Percentiles rank a stretch among this genome's conserved stretches.
phyloP scores from a whole-genome alignment of 1,284 basidiomycete genomes.

The Heimioporus retisporus region DNA sequence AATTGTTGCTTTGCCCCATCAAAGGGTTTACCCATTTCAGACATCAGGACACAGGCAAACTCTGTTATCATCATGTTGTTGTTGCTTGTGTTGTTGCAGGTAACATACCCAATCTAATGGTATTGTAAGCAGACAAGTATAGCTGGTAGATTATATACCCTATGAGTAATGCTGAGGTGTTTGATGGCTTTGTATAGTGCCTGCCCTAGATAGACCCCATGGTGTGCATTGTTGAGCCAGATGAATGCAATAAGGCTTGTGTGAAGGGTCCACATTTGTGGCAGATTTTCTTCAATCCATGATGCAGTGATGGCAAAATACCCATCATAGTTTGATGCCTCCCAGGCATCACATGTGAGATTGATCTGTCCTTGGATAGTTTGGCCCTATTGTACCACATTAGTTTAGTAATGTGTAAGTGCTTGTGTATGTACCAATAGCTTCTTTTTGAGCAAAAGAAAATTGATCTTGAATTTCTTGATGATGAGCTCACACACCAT shows the following conservation, averaged over 20 bases:
- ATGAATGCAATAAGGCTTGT: neutral
- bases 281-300: neutral
- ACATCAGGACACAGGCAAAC: no score
- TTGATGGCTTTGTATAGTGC: slow-evolving; percentile 13
- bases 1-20: no score
- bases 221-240: slow-evolving; percentile 6
- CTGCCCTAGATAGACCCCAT: slow-evolving; percentile 4
- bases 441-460: no score
- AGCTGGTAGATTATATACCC: no score
- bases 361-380: neutral
- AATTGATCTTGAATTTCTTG: no score
- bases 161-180: neutral
- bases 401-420: neutral
- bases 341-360: slow-evolving; percentile 1
- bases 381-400: slow-evolving; percentile 6
- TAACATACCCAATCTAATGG: no score
- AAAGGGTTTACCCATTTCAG: no score
- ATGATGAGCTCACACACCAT: no score
- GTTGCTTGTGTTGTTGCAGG: no score
- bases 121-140: no score
- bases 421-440: no score
- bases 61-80: no score
- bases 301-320: slow-evolving; percentile 7
- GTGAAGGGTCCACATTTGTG: neutral
- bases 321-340: slow-evolving; percentile 3